These are phyloP conservation scores for Cordyceps javanica DNA, from an alignment of 2,329 filamentous ascomycete species.

Conservation along the genomic window DNA sequence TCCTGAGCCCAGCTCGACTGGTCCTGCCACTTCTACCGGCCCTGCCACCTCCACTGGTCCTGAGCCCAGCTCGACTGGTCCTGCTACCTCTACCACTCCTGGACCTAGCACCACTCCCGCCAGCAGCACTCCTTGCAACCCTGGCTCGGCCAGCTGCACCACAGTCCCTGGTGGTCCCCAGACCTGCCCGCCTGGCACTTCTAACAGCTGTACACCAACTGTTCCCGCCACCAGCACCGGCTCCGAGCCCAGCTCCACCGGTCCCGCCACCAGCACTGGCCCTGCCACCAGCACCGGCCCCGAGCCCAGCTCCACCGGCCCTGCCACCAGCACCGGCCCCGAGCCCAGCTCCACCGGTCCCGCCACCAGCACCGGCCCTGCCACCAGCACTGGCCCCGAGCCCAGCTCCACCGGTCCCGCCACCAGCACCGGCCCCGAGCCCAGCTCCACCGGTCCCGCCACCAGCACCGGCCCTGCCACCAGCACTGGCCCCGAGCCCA, in stretches of 20 bases:
- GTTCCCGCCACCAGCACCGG: background rate
- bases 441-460: background rate
- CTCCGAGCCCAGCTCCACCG: background rate
- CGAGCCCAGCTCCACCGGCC: background rate
- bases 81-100: background rate
- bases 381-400: background rate
- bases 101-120: background rate
- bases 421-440: background rate
- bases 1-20: too few relatives aligned
- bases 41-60: background rate
- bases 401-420: background rate
- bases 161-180: background rate
- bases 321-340: background rate
- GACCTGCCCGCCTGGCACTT: background rate
- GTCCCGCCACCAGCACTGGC: background rate
- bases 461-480: background rate
- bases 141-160: background rate
- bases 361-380: background rate
- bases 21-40: background rate
- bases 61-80: background rate
- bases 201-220: background rate
- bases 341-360: background rate
- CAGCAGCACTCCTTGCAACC: background rate
- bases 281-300: background rate
- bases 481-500: background rate